Conservation (phyloP, 116 monocot species). For the Trichopus zeylanicus region DNA sequence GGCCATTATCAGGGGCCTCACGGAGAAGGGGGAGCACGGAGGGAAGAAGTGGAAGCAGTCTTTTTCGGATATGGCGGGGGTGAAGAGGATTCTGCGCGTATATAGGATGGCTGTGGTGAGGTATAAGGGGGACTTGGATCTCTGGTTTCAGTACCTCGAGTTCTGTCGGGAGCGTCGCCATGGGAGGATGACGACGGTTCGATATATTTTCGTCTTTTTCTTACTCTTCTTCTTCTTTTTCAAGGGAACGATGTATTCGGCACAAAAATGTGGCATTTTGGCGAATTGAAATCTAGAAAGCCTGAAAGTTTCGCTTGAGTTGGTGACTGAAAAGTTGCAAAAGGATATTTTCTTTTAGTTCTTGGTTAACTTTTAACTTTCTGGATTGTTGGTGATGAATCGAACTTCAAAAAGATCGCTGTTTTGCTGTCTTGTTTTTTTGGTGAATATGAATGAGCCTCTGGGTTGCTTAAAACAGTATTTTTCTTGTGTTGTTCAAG, state of each 20-base stretch:
- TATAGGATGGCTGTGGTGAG: slow-evolving; percentile 44
- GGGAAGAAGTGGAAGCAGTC: slow-evolving; percentile 52
- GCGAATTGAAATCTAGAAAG: too few species aligned
- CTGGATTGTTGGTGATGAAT: too few species aligned
- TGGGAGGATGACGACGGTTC: slow-evolving; percentile 71
- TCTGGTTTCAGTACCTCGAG: slow-evolving; percentile 85
- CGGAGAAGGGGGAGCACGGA: slow-evolving; percentile 13
- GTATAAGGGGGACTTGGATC: slow-evolving; percentile 65
- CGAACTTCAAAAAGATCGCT: too few species aligned
- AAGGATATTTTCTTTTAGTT: too few species aligned
- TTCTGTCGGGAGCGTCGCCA: slow-evolving; percentile 58
- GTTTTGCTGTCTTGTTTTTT: too few species aligned
- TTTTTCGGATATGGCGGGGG: slow-evolving; percentile 58
- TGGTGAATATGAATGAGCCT: too few species aligned
- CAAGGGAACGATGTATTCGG: neutral
- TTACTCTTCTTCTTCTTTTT: neutral
- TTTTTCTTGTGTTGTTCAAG: too few species aligned
- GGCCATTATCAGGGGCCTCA: slow-evolving; percentile 40
- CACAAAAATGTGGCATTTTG: neutral
- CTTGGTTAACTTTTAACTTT: too few species aligned
- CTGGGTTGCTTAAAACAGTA: too few species aligned
- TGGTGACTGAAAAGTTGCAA: too few species aligned
- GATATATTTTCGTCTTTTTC: neutral
- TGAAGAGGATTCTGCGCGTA: slow-evolving; percentile 61
- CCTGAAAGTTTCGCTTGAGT: too few species aligned